Evolutionary conservation across 176 grass and related monocot genomes (phyloP), one percentile per base, ranked within the genome.

Genomic region (Bothriochloa decipiens): DNA sequence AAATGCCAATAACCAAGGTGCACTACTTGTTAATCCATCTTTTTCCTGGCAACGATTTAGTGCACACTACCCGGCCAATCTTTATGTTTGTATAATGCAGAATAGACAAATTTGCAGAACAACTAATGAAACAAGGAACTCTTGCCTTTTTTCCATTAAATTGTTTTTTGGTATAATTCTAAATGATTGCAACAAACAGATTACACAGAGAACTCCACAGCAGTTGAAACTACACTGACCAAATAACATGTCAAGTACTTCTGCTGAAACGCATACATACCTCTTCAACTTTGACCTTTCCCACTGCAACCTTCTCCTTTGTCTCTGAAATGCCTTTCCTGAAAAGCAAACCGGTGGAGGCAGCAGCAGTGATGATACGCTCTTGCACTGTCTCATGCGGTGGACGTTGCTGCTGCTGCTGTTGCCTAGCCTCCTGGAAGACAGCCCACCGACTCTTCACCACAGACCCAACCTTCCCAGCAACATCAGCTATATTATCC

Each of bases 241-340:
- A 65, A n/a, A 50, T 17, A 65, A 20, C 29, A 80, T 17, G 29
- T 37, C 33, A 36, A 67, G 27, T 26, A 82, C 66, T 35, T 39
- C 5, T 77, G 11, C 11, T 23, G 40, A 40, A 60, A 46, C 23
- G 42, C 46, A 23, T 22, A 25, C 67, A 65, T 71, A 99, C 96
- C 93, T 99, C 96, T 96, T 99, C 93, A 80, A 94, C 93, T 86
- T 99, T 99, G 78, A 98, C 79, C 81, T 98, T 98, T 79, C 96
- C 96, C 36, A 98, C 93, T 9, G 85, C 83, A 93, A 95, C 96
- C 79, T 94, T 98, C 73, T 96, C 96, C 74, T 96, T 98, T 2
- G 96, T 98, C 81, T 96, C 96, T 57, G 88, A 88, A 53, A 98
- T 88, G 49, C 96, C 89, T 84, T 95, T 98, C 73, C 89, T 90